A percentile compares a stretch with the other conserved stretches of the same genome.
phyloP scores from a whole-genome alignment of 2,329 filamentous ascomycete genomes.

The Colletotrichum neosansevieriae region DNA sequence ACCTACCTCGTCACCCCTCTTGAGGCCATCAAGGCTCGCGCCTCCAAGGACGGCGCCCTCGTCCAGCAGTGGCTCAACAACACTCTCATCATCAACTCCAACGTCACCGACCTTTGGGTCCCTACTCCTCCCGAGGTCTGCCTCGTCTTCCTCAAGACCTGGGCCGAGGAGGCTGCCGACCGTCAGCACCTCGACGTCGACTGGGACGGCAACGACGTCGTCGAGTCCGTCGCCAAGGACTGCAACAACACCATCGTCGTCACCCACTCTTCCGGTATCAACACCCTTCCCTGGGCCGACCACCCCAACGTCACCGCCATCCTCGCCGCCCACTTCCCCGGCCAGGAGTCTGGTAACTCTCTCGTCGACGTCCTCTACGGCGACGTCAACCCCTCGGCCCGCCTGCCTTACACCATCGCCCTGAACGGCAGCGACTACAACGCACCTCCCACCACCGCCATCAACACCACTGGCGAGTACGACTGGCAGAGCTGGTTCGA shows the following conservation, averaged over 20 bases:
- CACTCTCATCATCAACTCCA: constrained; percentile 53
- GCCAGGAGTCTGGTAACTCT: constrained; percentile 78
- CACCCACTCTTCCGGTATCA: constrained; percentile 76
- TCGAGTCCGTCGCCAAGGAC: constrained; percentile 37
- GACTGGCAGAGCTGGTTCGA: constrained; percentile 64
- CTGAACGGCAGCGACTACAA: constrained; percentile 62
- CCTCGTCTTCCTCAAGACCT: constrained; percentile 73
- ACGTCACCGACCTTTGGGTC: constrained; percentile 60
- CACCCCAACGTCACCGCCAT: constrained; percentile 75
- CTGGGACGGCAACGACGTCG: constrained; percentile 70
- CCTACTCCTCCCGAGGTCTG: constrained; percentile 71
- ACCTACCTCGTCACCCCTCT: constrained; percentile 77
- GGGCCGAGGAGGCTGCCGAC: constrained; percentile 74
- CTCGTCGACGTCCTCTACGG: constrained; percentile 77
- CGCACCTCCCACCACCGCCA: constrained; percentile 52
- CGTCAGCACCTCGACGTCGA: constrained; percentile 65
- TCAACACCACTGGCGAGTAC: constrained; percentile 52
- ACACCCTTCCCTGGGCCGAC: constrained; percentile 68
- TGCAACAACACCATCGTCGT: constrained; percentile 70
- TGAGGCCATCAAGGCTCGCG: constrained; percentile 67
- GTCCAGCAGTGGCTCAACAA: constrained; percentile 60
- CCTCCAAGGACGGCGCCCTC: constrained; percentile 54
- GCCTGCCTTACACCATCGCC: constrained; percentile 80
- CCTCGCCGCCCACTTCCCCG: constrained; percentile 76
- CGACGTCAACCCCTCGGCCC: constrained; percentile 75